phyloP scores from a whole-genome alignment of 805 yeast species.

The Nakazawaea holstii region DNA sequence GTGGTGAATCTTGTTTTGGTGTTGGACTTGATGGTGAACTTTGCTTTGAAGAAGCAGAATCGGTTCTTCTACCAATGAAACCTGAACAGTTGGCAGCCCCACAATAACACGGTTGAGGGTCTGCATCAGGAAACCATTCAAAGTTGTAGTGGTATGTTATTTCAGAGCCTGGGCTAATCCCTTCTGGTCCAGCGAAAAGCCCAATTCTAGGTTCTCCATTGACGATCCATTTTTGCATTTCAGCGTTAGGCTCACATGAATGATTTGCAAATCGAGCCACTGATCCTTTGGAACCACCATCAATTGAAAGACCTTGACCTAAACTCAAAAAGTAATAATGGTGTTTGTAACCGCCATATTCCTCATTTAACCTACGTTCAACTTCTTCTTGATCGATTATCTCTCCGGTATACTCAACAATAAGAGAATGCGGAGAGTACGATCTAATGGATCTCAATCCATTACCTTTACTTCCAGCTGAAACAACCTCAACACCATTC shows the following conservation, averaged over 20 bases:
- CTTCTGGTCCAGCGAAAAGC: constrained; percentile 34
- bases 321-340: constrained; percentile 38
- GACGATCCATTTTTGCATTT: constrained; percentile 44
- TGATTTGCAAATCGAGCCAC: constrained; percentile 47
- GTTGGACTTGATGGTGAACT: not conserved
- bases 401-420: constrained; percentile 46
- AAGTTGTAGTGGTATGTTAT: constrained; percentile 45
- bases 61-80: constrained; percentile 27
- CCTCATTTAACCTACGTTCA: constrained; percentile 26
- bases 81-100: constrained; percentile 37
- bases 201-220: constrained; percentile 41
- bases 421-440: constrained; percentile 32
- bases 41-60: not conserved
- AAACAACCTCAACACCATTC: constrained; percentile 23
- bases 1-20: not conserved
- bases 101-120: constrained; percentile 39
- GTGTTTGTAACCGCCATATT: constrained; percentile 9
- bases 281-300: constrained; percentile 39
- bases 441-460: constrained; percentile 35
- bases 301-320: constrained; percentile 37
- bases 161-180: constrained; percentile 35
- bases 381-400: constrained; percentile 35
- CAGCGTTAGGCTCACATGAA: constrained; percentile 42
- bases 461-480: constrained; percentile 33
- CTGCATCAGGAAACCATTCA: constrained; percentile 36